Percentiles rank a stretch among this genome's conserved stretches.
Evolutionary conservation across 345 rosid species (phyloP).

Genomic region (Orychophragmus violaceus): DNA sequence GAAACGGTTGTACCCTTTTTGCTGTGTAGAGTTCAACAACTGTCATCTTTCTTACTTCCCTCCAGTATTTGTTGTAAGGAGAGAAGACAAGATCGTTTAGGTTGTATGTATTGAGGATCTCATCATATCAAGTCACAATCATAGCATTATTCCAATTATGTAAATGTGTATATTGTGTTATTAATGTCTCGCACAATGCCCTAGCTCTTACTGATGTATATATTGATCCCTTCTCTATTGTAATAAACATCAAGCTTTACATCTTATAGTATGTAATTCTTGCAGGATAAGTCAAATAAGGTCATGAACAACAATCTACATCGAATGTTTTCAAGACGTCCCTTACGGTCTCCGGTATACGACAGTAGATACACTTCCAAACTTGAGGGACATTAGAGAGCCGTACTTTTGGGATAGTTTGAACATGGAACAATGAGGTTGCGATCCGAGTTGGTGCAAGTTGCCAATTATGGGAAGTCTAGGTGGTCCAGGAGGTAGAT

Average conservation of each 20-base stretch:
- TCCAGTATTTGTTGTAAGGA: constrained; percentile 32
- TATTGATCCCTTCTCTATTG: too few relatives aligned
- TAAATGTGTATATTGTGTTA: too few relatives aligned
- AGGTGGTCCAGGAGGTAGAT: constrained; percentile 35
- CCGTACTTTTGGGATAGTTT: constrained; percentile 39
- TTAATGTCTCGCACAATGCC: too few relatives aligned
- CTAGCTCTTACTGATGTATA: too few relatives aligned
- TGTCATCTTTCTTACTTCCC: constrained; percentile 33
- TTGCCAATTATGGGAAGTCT: constrained; percentile 39
- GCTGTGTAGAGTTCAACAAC: constrained; percentile 36
- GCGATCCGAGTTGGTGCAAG: constrained; percentile 37
- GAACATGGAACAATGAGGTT: constrained; percentile 34
- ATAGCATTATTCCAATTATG: too few relatives aligned
- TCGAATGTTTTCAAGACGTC: constrained; percentile 37
- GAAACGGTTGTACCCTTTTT: constrained; percentile 37
- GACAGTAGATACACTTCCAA: constrained; percentile 35
- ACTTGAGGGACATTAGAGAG: constrained; percentile 35
- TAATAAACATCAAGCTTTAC: too few relatives aligned
- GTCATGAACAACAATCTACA: constrained; percentile 34
- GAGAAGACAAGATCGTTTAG: constrained; percentile 27
- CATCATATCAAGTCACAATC: too few relatives aligned
- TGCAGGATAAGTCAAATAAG: constrained; percentile 19
- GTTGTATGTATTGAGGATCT: too few relatives aligned
- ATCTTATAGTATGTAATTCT: too few relatives aligned
- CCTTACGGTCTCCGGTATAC: constrained; percentile 39